Base-by-base conservation (phyloP, 495 filamentous ascomycete genomes). In the Filosporella fistucella region DNA sequence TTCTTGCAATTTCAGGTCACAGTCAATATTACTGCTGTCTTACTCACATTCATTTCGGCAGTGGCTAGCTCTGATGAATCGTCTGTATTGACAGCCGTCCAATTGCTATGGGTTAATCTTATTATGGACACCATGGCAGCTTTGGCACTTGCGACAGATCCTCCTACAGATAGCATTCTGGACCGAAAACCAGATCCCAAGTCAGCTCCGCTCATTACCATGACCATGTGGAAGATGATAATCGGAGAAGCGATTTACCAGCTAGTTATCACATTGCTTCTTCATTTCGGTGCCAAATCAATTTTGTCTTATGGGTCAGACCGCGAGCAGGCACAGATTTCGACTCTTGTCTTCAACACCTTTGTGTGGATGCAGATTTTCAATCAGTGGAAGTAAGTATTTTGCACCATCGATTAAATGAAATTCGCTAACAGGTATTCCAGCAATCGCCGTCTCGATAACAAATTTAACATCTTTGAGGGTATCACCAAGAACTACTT, bases 311-410 rank as follows among this genome's bases (percentile, higher is more conserved):
- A 73, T 34, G 51, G 60, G 20, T 76, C 81, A 12, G 60, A 65
- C 12, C 58, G 60, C 11, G 63, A 69, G 13, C 55, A 63, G 46
- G 68, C 59, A 1, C 68, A 85, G 53, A 69, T 91, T 38, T 65
- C 76, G 34, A 89, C 86, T 1, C 71, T 94, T 35, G 84, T 95
- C 5, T 95, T 95, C 77, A 95, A 95, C 68, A 88, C 87, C 3
- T 95, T 95, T 42, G 89, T 95, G 14, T 95, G 89, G 89, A 93
- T 95, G 88, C 89, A 95, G 52, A 91, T 95, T 52, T 95, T 94
- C 71, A 95, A 95, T 64, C 84, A 91, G 61, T 91, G 89, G 79
- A 95, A 93, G 77, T 81, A 73, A 76, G 77, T 75, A 55, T 18
- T 51, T 21, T 73, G 22, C 66, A 64, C 33, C 20, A 3, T 29